Evolutionary conservation across 2,329 filamentous ascomycete species (phyloP), one percentile per base, ranked within the genome.

Genomic region (Aureobasidium pullulans): DNA sequence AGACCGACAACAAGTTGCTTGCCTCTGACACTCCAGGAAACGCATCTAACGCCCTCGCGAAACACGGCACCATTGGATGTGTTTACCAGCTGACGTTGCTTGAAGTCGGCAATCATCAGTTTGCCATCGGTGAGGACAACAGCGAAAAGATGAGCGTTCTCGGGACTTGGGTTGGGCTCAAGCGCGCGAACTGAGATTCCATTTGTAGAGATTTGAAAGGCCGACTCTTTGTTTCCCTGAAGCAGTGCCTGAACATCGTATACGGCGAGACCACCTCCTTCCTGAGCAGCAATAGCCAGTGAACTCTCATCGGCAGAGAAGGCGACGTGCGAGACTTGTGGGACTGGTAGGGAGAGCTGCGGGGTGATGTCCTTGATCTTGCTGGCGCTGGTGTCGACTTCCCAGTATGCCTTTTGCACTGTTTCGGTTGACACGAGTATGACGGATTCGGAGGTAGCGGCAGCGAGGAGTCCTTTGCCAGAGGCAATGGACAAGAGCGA

Each of bases 1-100:
- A 94, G 78, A 15, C 95, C 94, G 65, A 90, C 92, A 46, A 96
- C 86, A 44, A 99, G 78, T 70, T 97, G 93, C 71, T 96, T 99
- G 48, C 94, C 94, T 70, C 87, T 90, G 62, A 84, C 87, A 72
- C 94, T 99, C 94, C 95, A 99, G 59, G 89, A 87, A 6, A 90
- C 82, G 67, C 88, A 94, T 69, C 86, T 91, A 31, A 96, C 92
- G 49, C 88, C 86, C 31, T 82, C 78, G 67, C 86, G 89, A 63
- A 96, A 77, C 0, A 86, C 76, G 36, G 62, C 65, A 0, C 89
- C 89, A 64, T 84, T 84, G 19, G 79, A 67, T 1, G 83, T 82
- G 36, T 77, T 75, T 8, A 81, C 70, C 46, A 90, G 79, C 42
- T 76, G 79, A 50, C 81, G 80, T 39, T 86, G 81, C 67, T 87